Percentiles rank a stretch among this genome's conserved stretches.
phyloP scores from a whole-genome alignment of 1,139 yeast genomes.

The Diutina neorugosa region DNA sequence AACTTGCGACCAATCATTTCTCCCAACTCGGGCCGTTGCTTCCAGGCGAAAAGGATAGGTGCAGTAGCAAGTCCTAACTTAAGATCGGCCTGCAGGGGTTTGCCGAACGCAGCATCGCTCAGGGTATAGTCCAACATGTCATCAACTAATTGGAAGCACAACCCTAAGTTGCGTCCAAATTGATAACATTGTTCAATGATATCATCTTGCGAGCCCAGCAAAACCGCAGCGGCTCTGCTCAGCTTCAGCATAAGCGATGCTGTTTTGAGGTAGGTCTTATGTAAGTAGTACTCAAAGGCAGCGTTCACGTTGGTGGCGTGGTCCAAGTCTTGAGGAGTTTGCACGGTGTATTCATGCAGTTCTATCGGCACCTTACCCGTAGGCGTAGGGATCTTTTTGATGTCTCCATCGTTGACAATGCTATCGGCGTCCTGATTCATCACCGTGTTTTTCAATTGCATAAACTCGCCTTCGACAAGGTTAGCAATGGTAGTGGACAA shows the following conservation, averaged over 20 bases:
- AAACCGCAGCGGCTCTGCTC: slow-evolving; percentile 85
- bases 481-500: slow-evolving; percentile 94
- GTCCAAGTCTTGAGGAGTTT: slow-evolving; percentile 29
- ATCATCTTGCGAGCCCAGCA: slow-evolving; percentile 69
- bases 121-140: slow-evolving; percentile 92
- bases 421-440: slow-evolving; percentile 32
- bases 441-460: slow-evolving; percentile 93
- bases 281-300: slow-evolving; percentile 88
- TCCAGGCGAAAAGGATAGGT: slow-evolving; percentile 93
- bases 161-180: slow-evolving; percentile 86
- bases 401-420: slow-evolving; percentile 36
- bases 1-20: slow-evolving; percentile 77
- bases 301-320: slow-evolving; percentile 68
- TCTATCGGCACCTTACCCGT: slow-evolving; percentile 52
- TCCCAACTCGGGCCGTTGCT: slow-evolving; percentile 73
- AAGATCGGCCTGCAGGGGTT: slow-evolving; percentile 92
- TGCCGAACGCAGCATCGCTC: slow-evolving; percentile 72
- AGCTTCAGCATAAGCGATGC: slow-evolving; percentile 94
- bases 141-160: slow-evolving; percentile 93
- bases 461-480: slow-evolving; percentile 94
- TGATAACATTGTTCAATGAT: slow-evolving; percentile 78
- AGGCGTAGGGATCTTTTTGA: slow-evolving; percentile 42
- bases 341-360: slow-evolving; percentile 49
- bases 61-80: slow-evolving; percentile 94
- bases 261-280: slow-evolving; percentile 89